Evolutionary conservation across 179 eudicot genomes (phyloP).

Genomic region (Silene coronaria): DNA sequence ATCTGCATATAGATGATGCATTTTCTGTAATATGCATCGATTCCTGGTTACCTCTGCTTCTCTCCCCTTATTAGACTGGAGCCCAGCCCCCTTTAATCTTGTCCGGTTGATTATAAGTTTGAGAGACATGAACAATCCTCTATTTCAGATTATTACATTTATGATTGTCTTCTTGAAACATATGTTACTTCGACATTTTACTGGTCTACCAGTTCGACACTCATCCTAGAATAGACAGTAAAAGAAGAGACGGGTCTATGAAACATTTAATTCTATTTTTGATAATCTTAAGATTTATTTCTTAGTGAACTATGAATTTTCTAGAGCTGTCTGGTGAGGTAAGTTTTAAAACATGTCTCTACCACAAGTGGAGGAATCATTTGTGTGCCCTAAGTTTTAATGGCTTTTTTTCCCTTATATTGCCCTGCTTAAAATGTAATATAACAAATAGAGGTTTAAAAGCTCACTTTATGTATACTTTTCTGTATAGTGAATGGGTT

Average conservation of each 20-base stretch:
- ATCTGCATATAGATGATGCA: background rate
- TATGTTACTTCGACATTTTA: no score
- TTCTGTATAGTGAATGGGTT: slow-evolving; percentile 84
- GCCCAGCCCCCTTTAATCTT: background rate
- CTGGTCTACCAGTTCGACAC: no score
- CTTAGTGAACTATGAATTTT: no score
- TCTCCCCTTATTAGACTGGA: background rate
- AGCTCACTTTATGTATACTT: slow-evolving; percentile 6
- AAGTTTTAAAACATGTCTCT: no score
- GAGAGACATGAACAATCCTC: background rate
- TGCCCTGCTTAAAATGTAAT: background rate
- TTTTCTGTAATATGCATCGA: background rate
- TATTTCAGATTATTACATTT: background rate
- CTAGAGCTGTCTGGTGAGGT: no score
- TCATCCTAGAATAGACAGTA: no score
- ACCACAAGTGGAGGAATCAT: background rate
- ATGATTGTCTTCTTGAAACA: no score
- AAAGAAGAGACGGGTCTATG: no score
- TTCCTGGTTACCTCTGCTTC: background rate
- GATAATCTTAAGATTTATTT: no score
- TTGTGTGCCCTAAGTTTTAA: background rate
- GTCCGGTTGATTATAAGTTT: background rate
- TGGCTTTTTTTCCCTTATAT: background rate
- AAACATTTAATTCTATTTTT: no score
- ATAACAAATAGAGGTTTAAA: background rate